Base-by-base conservation (phyloP, 257 asterid genomes). In the Verbena officinalis region DNA sequence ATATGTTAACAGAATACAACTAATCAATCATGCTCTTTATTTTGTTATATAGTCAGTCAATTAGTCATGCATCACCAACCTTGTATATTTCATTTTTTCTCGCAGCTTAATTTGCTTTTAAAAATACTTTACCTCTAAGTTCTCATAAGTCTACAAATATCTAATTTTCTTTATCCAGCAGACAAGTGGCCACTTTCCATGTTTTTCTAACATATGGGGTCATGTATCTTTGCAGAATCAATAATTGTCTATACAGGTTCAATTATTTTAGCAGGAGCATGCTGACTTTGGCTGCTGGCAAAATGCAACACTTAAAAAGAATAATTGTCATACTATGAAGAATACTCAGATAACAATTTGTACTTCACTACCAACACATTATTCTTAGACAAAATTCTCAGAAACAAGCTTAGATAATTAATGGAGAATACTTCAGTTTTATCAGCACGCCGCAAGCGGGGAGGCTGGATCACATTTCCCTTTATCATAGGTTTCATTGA, bases 391-490 rank as follows among this genome's bases (percentile, higher is more conserved):
- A 42, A 49, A 21, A 31, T 22, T 55, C 43, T 49, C 43, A 27
- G 33, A 27, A 42, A 54, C 16, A 43, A 70, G 19, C 40, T 51
- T 31, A 69, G 31, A 23, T 5, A 9, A 65, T 4, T 61, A 49
- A 12, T 62, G 54, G 49, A 54, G 63, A 33, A 36, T 46, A 40
- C 50, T 44, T 40, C 38, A 59, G 56, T 24, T 45, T 50, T 23
- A 31, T 42, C 70, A 36, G 48, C 24, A 15, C 62, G 20, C 11
- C n/a, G 45, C 27, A 55, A 55, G 45, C 76, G 64, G 3, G 86
- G 89, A 22, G 86, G 89, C 49, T 78, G 89, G 89, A 75, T 76
- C 69, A 73, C 89, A 55, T 78, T 83, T n/a, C 89, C 84, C 44
- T 83, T 83, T 34, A 78, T 83, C 74, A 75, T 80, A 75, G 89